phyloP scores from a whole-genome alignment of 805 yeast genomes.

The Wickerhamiella nectarea region DNA sequence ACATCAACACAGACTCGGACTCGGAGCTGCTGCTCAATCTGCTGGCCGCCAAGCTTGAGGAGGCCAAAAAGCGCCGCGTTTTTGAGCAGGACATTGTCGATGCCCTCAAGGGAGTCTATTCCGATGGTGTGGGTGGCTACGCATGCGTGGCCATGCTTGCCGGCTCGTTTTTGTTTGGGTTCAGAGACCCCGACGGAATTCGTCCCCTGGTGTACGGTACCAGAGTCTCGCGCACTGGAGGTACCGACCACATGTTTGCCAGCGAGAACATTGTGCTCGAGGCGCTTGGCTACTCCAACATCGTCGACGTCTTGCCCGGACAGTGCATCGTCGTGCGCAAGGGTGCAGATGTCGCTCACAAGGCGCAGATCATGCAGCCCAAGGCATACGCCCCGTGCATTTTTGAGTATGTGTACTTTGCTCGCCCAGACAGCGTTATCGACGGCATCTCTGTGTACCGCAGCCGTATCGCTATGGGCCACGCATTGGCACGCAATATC shows the following conservation, averaged over 20 bases:
- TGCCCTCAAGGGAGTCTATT: conserved; percentile 73
- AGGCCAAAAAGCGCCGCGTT: conserved; percentile 84
- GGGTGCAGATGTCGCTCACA: conserved; percentile 56
- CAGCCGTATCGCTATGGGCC: conserved; percentile 89
- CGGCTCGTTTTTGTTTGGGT: conserved; percentile 89
- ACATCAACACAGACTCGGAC: conserved; percentile 93
- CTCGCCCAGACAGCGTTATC: conserved; percentile 89
- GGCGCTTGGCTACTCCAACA: conserved; percentile 73
- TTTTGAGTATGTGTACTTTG: conserved; percentile 95
- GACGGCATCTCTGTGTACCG: conserved; percentile 96
- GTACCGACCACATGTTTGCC: conserved; percentile 78
- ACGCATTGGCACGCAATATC: conserved; percentile 67
- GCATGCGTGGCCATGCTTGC: conserved; percentile 93
- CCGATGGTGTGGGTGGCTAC: conserved; percentile 84
- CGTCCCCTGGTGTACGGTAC: conserved; percentile 84
- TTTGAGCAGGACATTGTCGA: conserved; percentile 77
- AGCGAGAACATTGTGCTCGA: conserved; percentile 89
- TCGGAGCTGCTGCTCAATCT: conserved; percentile 80
- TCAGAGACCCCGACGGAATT: conserved; percentile 94
- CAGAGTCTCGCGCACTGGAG: conserved; percentile 55
- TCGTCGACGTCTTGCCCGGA: conserved; percentile 82
- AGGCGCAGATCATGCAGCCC: conserved; percentile 71
- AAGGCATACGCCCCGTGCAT: conserved; percentile 83
- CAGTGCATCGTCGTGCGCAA: conserved; percentile 92
- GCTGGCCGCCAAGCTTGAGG: conserved; percentile 83